These are phyloP conservation scores for Ambrosiella xylebori DNA, from an alignment of 2,329 filamentous ascomycete species.

Conservation along the genomic window DNA sequence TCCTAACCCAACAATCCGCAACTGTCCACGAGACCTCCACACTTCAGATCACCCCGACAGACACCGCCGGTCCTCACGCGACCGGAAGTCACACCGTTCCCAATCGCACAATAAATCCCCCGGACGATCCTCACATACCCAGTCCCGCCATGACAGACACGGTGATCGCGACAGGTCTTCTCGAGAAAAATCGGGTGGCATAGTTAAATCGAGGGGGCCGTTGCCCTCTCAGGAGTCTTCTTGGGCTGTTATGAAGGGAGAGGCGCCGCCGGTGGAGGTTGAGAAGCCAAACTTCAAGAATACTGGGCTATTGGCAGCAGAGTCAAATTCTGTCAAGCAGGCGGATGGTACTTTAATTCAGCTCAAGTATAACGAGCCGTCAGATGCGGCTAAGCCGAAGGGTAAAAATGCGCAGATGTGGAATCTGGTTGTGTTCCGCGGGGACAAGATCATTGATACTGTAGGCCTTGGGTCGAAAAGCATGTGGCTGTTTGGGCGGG, in stretches of 20 bases:
- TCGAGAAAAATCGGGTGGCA: not conserved
- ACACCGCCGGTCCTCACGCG: not conserved
- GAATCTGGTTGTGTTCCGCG: conserved; percentile 90
- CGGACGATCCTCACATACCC: not conserved
- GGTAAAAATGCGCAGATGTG: conserved; percentile 47
- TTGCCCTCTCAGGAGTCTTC: conserved; percentile 43
- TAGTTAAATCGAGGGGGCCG: conserved; percentile 23
- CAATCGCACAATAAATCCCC: not conserved
- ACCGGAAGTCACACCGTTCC: not conserved
- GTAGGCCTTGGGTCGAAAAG: conserved; percentile 58
- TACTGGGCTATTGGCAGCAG: conserved; percentile 70
- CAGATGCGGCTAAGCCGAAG: conserved; percentile 78
- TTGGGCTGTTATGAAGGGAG: conserved; percentile 37
- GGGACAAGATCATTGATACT: conserved; percentile 60
- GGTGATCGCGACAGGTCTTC: not conserved
- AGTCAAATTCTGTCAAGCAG: conserved; percentile 61
- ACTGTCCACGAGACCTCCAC: not conserved
- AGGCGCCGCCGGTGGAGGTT: conserved; percentile 36
- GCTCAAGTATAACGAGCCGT: conserved; percentile 90
- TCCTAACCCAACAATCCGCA: not conserved
- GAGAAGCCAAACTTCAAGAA: conserved; percentile 76
- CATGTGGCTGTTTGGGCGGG: conserved; percentile 82
- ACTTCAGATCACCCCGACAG: not conserved
- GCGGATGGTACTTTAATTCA: conserved; percentile 57
- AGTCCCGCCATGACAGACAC: not conserved